Percentiles rank a stretch among this genome's conserved stretches.
phyloP scores from a whole-genome alignment of 139 green algal genomes.

The Chlamydomonas schloesseri region DNA sequence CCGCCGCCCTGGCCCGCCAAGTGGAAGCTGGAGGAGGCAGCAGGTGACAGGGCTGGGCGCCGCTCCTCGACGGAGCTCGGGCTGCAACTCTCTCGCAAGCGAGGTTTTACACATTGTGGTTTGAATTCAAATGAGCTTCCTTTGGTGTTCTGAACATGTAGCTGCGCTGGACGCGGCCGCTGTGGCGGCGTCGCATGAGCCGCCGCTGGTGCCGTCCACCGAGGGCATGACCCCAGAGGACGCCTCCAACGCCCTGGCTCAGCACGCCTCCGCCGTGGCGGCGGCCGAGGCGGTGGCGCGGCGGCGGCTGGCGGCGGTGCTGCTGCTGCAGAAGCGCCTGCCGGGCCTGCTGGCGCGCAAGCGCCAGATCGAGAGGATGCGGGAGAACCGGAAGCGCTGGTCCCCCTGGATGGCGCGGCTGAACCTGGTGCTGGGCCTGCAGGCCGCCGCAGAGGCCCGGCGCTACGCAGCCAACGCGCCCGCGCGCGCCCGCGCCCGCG shows the following conservation, averaged over 20 bases:
- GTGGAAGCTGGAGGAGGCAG: conserved; percentile 34
- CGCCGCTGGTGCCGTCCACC: conserved; percentile 31
- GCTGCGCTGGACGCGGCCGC: conserved; percentile 3
- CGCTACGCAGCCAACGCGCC: background rate
- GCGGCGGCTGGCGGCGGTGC: conserved; percentile 47
- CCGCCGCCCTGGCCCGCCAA: background rate
- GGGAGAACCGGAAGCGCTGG: conserved; percentile 43
- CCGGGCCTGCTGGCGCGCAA: conserved; percentile 57
- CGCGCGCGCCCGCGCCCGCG: background rate
- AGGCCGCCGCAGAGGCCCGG: conserved; percentile 19
- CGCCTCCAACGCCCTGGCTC: background rate
- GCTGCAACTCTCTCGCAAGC: too few species aligned
- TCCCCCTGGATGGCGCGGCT: conserved; percentile 61
- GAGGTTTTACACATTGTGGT: too few species aligned
- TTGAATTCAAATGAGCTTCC: too few species aligned
- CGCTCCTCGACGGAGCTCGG: too few species aligned
- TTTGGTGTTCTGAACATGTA: too few species aligned
- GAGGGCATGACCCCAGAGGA: conserved; percentile 32
- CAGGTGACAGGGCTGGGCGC: conserved; percentile 12
- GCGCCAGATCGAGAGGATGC: conserved; percentile 1
- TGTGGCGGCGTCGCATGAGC: background rate
- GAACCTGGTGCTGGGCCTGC: conserved; percentile 50
- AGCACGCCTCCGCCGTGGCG: conserved; percentile 1
- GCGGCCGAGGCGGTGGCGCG: conserved; percentile 12
- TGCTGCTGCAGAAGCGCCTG: conserved; percentile 68